Percentiles rank a stretch among this genome's conserved stretches.
Conservation (phyloP, 345 rosid species). For the Pistacia atlantica region DNA sequence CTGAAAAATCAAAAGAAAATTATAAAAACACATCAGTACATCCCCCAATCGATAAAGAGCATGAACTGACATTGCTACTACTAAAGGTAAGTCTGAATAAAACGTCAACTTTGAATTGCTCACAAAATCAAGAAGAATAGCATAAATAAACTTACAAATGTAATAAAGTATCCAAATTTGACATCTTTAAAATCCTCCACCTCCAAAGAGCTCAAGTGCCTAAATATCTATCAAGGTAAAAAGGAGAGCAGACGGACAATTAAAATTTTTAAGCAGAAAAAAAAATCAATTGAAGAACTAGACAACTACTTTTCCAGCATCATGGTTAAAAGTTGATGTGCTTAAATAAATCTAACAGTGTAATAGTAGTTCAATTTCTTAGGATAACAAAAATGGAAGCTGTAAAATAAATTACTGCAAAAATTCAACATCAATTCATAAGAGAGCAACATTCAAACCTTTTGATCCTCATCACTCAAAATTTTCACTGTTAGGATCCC, state of each 20-base stretch:
- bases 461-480: conserved; percentile 86
- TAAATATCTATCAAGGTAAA: conserved; percentile 57
- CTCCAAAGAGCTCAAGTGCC: conserved; percentile 65
- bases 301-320: neutral
- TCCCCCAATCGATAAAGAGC: neutral
- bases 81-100: conserved; percentile 1
- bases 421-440: neutral
- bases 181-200: conserved; percentile 92
- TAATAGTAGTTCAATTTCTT: neutral
- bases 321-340: neutral
- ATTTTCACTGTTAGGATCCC: conserved; percentile 36
- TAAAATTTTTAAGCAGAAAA: neutral
- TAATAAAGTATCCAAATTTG: conserved; percentile 84
- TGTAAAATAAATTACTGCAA: conserved; percentile 1
- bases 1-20: conserved; percentile 36
- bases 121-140: neutral
- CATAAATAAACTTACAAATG: conserved; percentile 63
- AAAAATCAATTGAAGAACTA: neutral
- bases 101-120: neutral
- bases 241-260: neutral
- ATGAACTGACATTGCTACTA: neutral
- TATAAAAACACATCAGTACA: conserved; percentile 2
- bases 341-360: neutral
- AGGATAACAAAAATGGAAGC: neutral
- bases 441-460: conserved; percentile 47